phyloP scores from a whole-genome alignment of 805 yeast species.

The Metschnikowia borealis region DNA sequence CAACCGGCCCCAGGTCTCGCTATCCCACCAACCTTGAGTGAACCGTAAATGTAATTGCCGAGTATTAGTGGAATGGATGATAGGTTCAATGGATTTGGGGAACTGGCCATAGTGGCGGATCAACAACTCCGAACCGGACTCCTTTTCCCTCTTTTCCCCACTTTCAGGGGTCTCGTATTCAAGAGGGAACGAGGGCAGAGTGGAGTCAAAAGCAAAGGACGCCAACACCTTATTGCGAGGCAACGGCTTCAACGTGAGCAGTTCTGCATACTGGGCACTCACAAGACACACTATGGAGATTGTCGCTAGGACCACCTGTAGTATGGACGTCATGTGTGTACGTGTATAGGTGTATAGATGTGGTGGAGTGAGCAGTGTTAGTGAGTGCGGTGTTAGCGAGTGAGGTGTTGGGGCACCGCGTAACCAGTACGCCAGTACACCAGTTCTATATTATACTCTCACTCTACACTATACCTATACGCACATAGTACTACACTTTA shows the following conservation, averaged over 20 bases:
- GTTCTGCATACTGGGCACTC: slow-evolving; percentile 48
- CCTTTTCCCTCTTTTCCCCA: neutral
- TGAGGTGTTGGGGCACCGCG: neutral
- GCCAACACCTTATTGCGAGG: slow-evolving; percentile 68
- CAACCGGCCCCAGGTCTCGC: slow-evolving; percentile 78
- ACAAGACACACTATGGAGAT: slow-evolving; percentile 8
- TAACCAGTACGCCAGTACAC: neutral
- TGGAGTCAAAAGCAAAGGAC: slow-evolving; percentile 64
- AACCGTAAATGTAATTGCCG: slow-evolving; percentile 80
- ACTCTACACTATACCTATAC: too few species aligned
- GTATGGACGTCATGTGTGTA: neutral
- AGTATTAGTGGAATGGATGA: slow-evolving; percentile 61
- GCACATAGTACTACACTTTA: too few species aligned
- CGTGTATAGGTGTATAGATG: too few species aligned
- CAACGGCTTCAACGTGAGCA: slow-evolving; percentile 60
- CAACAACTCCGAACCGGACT: neutral
- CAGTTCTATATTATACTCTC: too few species aligned
- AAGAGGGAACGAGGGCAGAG: slow-evolving; percentile 44
- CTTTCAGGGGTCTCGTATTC: slow-evolving; percentile 15
- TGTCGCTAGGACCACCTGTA: neutral
- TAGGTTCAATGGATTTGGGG: slow-evolving; percentile 78
- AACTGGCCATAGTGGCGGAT: slow-evolving; percentile 58
- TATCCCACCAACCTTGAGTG: slow-evolving; percentile 94
- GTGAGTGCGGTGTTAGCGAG: neutral
- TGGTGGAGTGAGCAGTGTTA: too few species aligned